Conservation (phyloP, 352 stramenopile species). For the Phytopythium ostracodes region DNA sequence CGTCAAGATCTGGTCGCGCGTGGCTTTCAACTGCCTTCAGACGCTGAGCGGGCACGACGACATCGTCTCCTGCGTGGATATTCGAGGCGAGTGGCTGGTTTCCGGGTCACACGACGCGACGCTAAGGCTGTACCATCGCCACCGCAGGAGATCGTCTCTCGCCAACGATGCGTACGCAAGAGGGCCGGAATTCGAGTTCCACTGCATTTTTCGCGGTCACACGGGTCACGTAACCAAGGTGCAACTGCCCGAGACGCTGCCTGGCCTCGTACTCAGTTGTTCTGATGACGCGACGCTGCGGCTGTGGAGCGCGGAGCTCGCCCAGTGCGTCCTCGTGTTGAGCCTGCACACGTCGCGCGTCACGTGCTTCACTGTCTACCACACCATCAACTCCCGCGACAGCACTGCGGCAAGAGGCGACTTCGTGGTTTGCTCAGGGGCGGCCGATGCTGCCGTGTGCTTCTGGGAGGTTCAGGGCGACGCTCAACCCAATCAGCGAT, state of each 20-base stretch:
- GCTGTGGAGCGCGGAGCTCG: conserved; percentile 46
- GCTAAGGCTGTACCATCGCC: conserved; percentile 45
- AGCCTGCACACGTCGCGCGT: conserved; percentile 40
- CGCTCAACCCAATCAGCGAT: neutral
- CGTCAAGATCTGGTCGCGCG: conserved; percentile 67
- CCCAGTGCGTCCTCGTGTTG: conserved; percentile 36
- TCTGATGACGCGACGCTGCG: conserved; percentile 61
- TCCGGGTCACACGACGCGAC: conserved; percentile 68
- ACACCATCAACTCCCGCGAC: neutral
- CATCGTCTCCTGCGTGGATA: conserved; percentile 51
- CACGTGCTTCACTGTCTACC: conserved; percentile 30
- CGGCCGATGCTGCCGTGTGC: conserved; percentile 47
- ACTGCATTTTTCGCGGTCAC: conserved; percentile 42
- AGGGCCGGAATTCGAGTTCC: conserved; percentile 25
- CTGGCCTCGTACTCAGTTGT: conserved; percentile 40
- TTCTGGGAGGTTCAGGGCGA: conserved; percentile 41
- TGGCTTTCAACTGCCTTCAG: conserved; percentile 44
- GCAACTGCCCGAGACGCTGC: conserved; percentile 17
- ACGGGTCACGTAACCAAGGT: conserved; percentile 58
- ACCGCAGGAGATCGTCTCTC: neutral
- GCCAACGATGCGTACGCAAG: neutral
- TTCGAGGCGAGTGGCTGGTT: conserved; percentile 52
- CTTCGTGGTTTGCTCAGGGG: conserved; percentile 48
- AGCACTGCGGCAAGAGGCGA: conserved; percentile 8
- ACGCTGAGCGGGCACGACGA: conserved; percentile 64